These are phyloP conservation scores for Graphilbum fragrans DNA, from an alignment of 2,329 filamentous ascomycete species.

Conservation along the genomic window DNA sequence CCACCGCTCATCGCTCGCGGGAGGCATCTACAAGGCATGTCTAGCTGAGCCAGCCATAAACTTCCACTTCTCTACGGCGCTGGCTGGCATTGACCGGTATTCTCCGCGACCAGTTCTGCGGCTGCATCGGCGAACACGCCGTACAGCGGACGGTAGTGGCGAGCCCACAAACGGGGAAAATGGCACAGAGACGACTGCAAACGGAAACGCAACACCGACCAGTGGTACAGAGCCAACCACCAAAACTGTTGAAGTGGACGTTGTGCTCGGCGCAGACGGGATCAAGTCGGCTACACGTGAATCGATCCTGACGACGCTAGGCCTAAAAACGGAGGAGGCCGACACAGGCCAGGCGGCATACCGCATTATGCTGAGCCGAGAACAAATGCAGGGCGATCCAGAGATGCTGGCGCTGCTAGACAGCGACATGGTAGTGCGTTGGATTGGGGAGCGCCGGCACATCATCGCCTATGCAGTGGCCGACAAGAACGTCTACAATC, in stretches of 20 bases:
- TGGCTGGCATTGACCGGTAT: slow-evolving; percentile 46
- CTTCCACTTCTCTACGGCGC: slow-evolving; percentile 53
- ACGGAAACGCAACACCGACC: background rate
- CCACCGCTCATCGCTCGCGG: slow-evolving; percentile 61
- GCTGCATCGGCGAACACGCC: slow-evolving; percentile 38
- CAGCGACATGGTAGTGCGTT: slow-evolving; percentile 55
- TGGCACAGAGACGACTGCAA: background rate
- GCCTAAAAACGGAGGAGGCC: slow-evolving; percentile 40
- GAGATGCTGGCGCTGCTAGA: slow-evolving; percentile 58
- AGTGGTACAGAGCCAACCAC: slow-evolving; percentile 21
- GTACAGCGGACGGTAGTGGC: no score
- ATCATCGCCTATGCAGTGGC: slow-evolving; percentile 69
- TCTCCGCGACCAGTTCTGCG: slow-evolving; percentile 47
- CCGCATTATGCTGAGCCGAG: slow-evolving; percentile 61
- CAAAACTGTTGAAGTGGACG: slow-evolving; percentile 35
- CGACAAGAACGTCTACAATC: slow-evolving; percentile 52
- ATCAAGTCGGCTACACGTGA: slow-evolving; percentile 39
- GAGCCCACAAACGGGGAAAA: slow-evolving; percentile 10
- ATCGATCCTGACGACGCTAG: slow-evolving; percentile 40
- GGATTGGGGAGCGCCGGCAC: slow-evolving; percentile 65
- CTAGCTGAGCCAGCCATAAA: slow-evolving; percentile 45
- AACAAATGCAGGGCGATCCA: slow-evolving; percentile 53
- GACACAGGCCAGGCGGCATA: slow-evolving; percentile 70
- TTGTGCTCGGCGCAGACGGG: slow-evolving; percentile 42
- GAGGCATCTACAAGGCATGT: slow-evolving; percentile 59